A percentile compares a stretch with the other conserved stretches of the same genome.
These are phyloP conservation scores for Sporobolomyces pararoseus DNA, from an alignment of 768 basidiomycete species.

Conservation along the genomic window DNA sequence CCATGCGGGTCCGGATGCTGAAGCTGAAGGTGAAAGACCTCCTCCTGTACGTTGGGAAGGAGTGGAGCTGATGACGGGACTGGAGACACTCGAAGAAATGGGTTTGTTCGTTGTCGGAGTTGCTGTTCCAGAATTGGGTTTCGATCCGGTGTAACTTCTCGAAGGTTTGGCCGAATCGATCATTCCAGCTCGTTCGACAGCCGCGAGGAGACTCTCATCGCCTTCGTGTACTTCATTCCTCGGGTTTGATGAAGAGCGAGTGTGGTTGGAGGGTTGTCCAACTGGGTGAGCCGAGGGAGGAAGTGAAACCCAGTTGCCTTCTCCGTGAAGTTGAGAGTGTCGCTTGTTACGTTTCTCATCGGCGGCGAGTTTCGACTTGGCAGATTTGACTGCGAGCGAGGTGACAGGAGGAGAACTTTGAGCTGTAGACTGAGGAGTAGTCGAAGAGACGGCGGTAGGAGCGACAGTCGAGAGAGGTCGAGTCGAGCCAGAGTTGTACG, in stretches of 20 bases:
- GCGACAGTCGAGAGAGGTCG: not conserved
- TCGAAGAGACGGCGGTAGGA: not conserved
- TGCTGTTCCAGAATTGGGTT: not conserved
- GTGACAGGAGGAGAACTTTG: not conserved
- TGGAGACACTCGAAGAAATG: not conserved
- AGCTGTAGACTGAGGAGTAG: not conserved
- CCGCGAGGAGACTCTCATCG: slow-evolving; percentile 23
- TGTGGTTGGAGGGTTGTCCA: not conserved
- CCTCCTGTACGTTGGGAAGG: not conserved
- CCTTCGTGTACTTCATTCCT: slow-evolving; percentile 14
- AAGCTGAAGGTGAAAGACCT: slow-evolving; percentile 5
- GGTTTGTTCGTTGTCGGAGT: not conserved
- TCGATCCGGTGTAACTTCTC: slow-evolving; percentile 14
- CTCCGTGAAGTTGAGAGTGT: slow-evolving; percentile 17
- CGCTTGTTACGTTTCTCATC: slow-evolving; percentile 33
- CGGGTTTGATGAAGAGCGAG: not conserved
- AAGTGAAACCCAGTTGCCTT: slow-evolving; percentile 32
- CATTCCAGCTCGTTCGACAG: slow-evolving; percentile 35
- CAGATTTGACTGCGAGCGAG: not conserved
- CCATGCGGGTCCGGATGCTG: not conserved
- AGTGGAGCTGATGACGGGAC: not conserved
- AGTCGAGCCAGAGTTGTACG: not conserved
- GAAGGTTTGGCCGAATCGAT: slow-evolving; percentile 17
- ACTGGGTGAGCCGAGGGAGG: not conserved
- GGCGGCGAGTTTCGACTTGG: slow-evolving; percentile 13